Evolutionary conservation across 163 green algal genomes (phyloP), one percentile per base, ranked within the genome.

Genomic region (Chloromonas sp.): DNA sequence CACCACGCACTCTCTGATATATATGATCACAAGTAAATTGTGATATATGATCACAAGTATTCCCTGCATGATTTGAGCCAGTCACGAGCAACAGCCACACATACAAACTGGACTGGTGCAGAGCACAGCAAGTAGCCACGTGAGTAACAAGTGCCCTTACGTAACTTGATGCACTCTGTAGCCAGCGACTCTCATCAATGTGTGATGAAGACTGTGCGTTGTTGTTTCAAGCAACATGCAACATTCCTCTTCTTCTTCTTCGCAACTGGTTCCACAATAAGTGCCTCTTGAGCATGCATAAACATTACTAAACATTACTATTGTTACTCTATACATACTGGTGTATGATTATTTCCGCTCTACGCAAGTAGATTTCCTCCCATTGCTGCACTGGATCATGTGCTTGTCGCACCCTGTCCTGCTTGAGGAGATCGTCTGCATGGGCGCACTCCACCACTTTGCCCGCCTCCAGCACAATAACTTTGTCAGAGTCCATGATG

Each of bases 401-500:
- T 36, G 36, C 36, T 36, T 36, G 1, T 0, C 82, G 1, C 82
- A 88, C 85, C 57, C 84, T 60, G 2, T 91, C 13, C 3, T 83
- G 3, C 71, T 86, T 74, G 70, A 92, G 86, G 85, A 92, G 86
- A 61, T 59, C 82, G 36, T 87, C 87, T 0, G 89, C 87, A 71
- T 90, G 84, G 13, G 82, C 89, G 80, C 88, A 71, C 87, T 93
- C 90, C 60, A 90, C 13, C 78, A 92, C 85, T 1, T 60, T 60
- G 14, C 90, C 90, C 1, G 74, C 62, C 1, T 93, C 88, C 81
- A 97, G 84, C 58, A 95, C 89, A 79, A 98, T 86, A 2, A 94
- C 89, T 88, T 90, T 79, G 86, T 94, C 94, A 14, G 86, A 89
- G 85, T 98, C 96, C 84, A 98, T 95, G 88, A 99, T 96, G n/a